These are phyloP conservation scores for Colletotrichum liriopes DNA, from an alignment of 2,329 filamentous ascomycete genomes.

Conservation along the genomic window DNA sequence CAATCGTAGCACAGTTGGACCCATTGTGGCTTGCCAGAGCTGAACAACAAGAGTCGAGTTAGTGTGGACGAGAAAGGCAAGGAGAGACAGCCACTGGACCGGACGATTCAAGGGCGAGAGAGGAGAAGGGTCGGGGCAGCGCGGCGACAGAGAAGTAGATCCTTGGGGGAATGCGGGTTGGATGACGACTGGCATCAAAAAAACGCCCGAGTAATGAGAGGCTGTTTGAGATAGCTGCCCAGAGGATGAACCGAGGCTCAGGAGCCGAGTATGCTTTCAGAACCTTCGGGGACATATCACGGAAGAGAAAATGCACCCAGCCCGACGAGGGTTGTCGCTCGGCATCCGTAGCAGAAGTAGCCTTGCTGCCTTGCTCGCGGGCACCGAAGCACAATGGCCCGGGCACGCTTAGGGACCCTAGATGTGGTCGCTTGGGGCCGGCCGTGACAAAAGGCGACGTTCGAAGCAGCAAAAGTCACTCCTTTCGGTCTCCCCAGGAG, in stretches of 20 bases:
- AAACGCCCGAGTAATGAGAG: background rate
- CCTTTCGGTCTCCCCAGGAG: conserved; percentile 4
- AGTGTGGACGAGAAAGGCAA: conserved; percentile 18
- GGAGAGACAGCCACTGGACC: conserved; percentile 5
- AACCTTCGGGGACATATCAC: background rate
- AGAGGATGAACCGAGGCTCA: background rate
- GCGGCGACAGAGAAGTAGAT: conserved; percentile 30
- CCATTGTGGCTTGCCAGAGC: conserved; percentile 55
- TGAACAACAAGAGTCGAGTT: conserved; percentile 48
- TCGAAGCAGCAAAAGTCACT: background rate
- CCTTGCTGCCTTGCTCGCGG: background rate
- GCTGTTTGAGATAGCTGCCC: too few relatives aligned
- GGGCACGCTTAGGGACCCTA: background rate
- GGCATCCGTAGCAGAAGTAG: background rate
- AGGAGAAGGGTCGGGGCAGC: conserved; percentile 41
- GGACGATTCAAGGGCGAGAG: conserved; percentile 4
- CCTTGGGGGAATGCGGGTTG: conserved; percentile 3
- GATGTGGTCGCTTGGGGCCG: background rate
- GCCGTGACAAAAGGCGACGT: background rate
- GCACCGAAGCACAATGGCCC: background rate
- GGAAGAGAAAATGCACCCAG: background rate
- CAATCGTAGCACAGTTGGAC: conserved; percentile 45
- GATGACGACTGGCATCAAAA: background rate
- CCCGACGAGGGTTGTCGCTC: background rate
- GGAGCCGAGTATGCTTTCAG: background rate